Base-by-base conservation (phyloP, 2,329 filamentous ascomycete species). In the Cephalotrichum gorgonifer region DNA sequence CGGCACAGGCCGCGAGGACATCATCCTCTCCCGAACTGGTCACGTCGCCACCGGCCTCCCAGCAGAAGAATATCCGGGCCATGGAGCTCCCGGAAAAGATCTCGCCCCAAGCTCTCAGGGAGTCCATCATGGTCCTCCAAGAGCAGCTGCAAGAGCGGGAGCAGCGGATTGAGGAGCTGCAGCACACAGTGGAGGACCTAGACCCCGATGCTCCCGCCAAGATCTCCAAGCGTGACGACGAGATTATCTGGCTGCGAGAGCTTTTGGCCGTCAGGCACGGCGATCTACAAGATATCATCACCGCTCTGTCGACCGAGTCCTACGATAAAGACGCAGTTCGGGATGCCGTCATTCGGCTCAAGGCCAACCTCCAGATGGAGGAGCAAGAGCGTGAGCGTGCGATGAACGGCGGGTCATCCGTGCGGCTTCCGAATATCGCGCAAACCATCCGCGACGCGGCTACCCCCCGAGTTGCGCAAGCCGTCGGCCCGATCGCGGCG, bases 321-420 rank as follows among this genome's bases (percentile, higher is more conserved):
- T 93, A 87, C 62, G 84, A 97, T 63, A 79, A 81, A 50, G 81
- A 88, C 53, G 76, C 79, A 6, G 86, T 96, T 54, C 87, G 86
- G 58, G 90, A 97, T 62, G 89, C 90, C 6, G 87, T 88, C 31
- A 97, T 97, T 57, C 85, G 93, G 48, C 82, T 98, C 52, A 88
- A 88, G 62, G 88, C 93, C 14, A 96, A 95, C 60, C 74, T 98
- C 31, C 88, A 97, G 63, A 98, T 98, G 93, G 91, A 98, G 65
- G 87, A 94, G 62, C 88, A 95, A 63, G 90, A 96, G 67, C 87
- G 88, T 47, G 91, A 97, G 64, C 79, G 93, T 52, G 83, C 88
- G 1, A 78, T 87, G 67, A 82, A 85, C 48, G 83, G 83, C 44
- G 79, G 78, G 14, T 85, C 81, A 7, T 72, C 79, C 26, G 74